A percentile compares a stretch with the other conserved stretches of the same genome.
Conservation (phyloP, 2,329 filamentous ascomycete genomes). For the Xylaria sp. region DNA sequence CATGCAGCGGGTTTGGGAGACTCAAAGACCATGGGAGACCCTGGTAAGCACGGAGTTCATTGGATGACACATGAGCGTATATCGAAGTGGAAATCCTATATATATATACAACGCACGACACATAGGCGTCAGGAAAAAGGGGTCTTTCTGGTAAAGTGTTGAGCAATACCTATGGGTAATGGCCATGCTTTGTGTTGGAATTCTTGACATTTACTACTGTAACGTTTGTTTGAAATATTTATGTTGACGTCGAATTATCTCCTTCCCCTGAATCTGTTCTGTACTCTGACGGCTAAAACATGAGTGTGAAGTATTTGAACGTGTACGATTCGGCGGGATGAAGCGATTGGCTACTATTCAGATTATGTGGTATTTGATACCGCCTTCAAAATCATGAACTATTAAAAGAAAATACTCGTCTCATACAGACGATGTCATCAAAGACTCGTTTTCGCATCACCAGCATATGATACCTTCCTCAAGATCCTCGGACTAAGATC, state of each 20-base stretch:
- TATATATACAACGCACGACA: background rate
- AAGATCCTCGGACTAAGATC: slow-evolving; percentile 35
- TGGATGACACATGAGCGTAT: slow-evolving; percentile 41
- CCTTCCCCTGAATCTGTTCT: background rate
- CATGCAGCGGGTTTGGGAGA: slow-evolving; percentile 66
- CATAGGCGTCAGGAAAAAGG: slow-evolving; percentile 1
- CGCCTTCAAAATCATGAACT: background rate
- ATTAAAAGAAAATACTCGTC: background rate
- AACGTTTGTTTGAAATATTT: background rate
- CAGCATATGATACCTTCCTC: slow-evolving; percentile 32
- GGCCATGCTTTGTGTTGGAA: background rate
- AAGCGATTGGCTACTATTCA: background rate
- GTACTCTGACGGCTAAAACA: background rate
- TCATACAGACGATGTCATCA: slow-evolving; percentile 10
- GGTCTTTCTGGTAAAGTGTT: slow-evolving; percentile 8
- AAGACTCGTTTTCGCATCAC: slow-evolving; percentile 32
- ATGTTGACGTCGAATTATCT: background rate
- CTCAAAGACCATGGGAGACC: slow-evolving; percentile 63
- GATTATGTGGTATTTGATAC: background rate
- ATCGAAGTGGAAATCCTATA: too few species aligned
- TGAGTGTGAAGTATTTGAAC: background rate
- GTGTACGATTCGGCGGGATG: background rate
- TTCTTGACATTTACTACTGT: background rate
- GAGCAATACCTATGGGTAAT: background rate
- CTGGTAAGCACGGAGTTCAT: slow-evolving; percentile 64